phyloP scores from a whole-genome alignment of 352 stramenopile species.

The Pythium brachiatum region DNA sequence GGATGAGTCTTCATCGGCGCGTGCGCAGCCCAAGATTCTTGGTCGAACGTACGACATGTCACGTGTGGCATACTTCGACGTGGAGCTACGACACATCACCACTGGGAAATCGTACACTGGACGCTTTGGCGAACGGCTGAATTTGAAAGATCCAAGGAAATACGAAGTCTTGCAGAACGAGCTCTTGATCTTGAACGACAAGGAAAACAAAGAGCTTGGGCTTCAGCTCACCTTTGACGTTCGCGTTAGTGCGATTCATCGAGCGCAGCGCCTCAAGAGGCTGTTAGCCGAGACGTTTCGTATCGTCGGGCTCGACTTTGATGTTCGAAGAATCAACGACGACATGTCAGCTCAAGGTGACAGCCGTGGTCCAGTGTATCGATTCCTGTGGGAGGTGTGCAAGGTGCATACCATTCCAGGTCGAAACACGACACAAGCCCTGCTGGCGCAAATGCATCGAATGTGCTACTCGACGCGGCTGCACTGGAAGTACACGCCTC shows the following conservation, averaged over 20 bases:
- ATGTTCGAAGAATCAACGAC: constrained; percentile 43
- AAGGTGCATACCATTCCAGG: constrained; percentile 38
- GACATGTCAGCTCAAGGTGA: background rate
- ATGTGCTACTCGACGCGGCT: constrained; percentile 44
- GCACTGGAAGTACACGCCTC: constrained; percentile 65
- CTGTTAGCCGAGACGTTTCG: constrained; percentile 62
- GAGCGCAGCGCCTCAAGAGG: constrained; percentile 45
- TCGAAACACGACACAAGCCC: constrained; percentile 29
- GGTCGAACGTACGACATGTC: constrained; percentile 58
- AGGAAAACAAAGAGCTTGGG: constrained; percentile 36
- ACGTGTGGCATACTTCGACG: constrained; percentile 54
- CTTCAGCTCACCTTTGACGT: constrained; percentile 40
- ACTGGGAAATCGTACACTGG: constrained; percentile 37
- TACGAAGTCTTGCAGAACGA: constrained; percentile 29
- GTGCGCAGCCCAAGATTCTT: constrained; percentile 30
- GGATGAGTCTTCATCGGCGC: background rate
- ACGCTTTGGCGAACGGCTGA: constrained; percentile 34
- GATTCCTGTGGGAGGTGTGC: constrained; percentile 62
- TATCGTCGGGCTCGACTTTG: constrained; percentile 59
- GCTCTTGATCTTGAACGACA: constrained; percentile 39
- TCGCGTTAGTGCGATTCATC: constrained; percentile 47
- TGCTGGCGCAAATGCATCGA: constrained; percentile 46
- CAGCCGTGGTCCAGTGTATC: constrained; percentile 13
- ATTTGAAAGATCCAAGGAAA: constrained; percentile 30
- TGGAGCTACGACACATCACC: constrained; percentile 35